phyloP scores from a whole-genome alignment of 73 alveolate species.

The Effrenium voratum region DNA sequence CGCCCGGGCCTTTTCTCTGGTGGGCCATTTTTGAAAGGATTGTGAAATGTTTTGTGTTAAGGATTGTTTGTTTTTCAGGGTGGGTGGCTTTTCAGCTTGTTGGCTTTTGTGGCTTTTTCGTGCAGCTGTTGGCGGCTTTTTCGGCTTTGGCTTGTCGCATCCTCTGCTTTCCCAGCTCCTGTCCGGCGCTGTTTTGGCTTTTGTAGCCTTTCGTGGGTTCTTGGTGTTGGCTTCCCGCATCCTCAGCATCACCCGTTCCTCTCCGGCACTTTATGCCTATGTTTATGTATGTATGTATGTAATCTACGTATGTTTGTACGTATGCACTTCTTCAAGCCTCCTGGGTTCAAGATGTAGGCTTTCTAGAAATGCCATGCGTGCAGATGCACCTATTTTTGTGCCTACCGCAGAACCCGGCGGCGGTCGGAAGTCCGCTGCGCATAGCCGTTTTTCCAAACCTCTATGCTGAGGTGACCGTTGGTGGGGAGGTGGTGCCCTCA shows the following conservation, averaged over 20 bases:
- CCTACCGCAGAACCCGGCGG: background rate
- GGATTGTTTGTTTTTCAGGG: background rate
- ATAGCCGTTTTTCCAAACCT: background rate
- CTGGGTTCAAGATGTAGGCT: background rate
- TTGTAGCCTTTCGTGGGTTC: no score
- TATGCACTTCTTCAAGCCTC: background rate
- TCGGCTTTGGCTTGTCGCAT: background rate
- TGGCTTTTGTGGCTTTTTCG: background rate
- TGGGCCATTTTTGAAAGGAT: no score
- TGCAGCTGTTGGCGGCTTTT: background rate
- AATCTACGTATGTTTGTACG: no score
- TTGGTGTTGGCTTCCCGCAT: no score
- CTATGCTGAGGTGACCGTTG: background rate
- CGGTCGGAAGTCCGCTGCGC: background rate
- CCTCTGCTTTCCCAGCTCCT: background rate
- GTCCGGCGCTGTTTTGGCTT: no score
- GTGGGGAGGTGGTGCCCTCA: background rate
- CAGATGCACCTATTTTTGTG: background rate
- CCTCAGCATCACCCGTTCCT: no score
- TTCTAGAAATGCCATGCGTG: background rate
- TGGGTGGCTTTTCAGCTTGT: background rate
- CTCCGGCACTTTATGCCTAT: no score
- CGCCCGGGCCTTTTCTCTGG: no score
- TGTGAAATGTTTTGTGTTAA: no score
- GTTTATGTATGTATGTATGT: no score